Base-by-base conservation (phyloP, 768 basidiomycete species). In the Macrocybe gigantea region DNA sequence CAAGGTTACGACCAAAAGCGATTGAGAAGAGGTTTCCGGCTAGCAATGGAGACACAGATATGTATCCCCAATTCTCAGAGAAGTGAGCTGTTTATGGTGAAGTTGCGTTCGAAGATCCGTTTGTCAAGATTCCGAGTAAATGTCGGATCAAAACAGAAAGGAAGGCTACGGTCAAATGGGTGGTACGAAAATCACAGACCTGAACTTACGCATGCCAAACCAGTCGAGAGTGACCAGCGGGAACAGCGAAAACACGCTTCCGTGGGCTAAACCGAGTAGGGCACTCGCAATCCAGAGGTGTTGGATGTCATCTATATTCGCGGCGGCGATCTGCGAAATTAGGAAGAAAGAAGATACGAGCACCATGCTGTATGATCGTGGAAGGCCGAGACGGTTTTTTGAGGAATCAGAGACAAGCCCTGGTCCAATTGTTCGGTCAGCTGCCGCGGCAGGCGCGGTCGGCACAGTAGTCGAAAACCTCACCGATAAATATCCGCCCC, bases 1-100 rank as follows among this genome's bases (percentile, higher is more conserved):
- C 93, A 31, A 93, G 74, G 54, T 89, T 85, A 41, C 70, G 72
- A 5, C 93, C 93, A 56, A 93, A 94, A 38, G 83, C 69, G 44
- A 94, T 55, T n/a, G 89, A 91, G 62, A 92, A 88, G 1, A 93
- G 40, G 65, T 93, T 94, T 0, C 85, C 85, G 3, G 85, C 88
- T 5, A 83, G n/a, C 46, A 91, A 66, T 1, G 93, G 89, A 1
- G 87, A 77, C 41, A 90, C 65, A 13, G 80, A 78, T 22, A 87
- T 70, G 59, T 78, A 88, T 7, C 91, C 91, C 86, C 85, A 92
- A 64, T 93, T 93, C 67, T 93, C 85, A 1, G 83, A 83, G 55
- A 88, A 86, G 59, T 86, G 85, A 9, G 71, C 82, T 84, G 53
- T 10, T 22, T 22, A 22, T 22, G 22, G 22, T 22, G 22, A 22